Percentiles rank a stretch among this genome's conserved stretches.
Evolutionary conservation across 805 yeast species (phyloP).

Genomic region (Candida boidinii): DNA sequence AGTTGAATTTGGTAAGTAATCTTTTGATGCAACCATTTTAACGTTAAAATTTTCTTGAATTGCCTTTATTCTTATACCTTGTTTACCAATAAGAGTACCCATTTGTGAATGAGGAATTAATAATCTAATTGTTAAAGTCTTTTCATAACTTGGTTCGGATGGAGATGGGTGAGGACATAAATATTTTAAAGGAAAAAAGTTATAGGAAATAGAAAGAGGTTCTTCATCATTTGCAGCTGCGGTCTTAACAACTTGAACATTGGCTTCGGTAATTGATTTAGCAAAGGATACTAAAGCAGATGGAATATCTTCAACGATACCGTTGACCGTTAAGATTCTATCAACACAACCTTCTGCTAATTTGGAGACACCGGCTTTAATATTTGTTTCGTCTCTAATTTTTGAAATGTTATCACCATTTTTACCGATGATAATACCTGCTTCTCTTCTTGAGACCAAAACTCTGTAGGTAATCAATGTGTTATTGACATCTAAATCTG

Average conservation of each 20-base stretch:
- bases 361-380: slow-evolving; percentile 82
- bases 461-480: slow-evolving; percentile 37
- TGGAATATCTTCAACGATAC: slow-evolving; percentile 61
- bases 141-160: slow-evolving; percentile 42
- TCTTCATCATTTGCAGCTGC: slow-evolving; percentile 20
- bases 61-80: slow-evolving; percentile 71
- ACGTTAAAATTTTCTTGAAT: slow-evolving; percentile 63
- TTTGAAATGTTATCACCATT: slow-evolving; percentile 72
- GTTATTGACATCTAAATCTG: slow-evolving; percentile 19
- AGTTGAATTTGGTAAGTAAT: slow-evolving; percentile 69
- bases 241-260: slow-evolving; percentile 15
- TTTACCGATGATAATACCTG: slow-evolving; percentile 85
- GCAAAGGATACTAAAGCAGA: slow-evolving; percentile 66
- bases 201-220: slow-evolving; percentile 29
- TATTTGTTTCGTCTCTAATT: slow-evolving; percentile 64
- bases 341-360: slow-evolving; percentile 75
- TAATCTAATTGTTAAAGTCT: slow-evolving; percentile 53
- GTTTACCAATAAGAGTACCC: slow-evolving; percentile 84
- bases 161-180: slow-evolving; percentile 43
- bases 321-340: slow-evolving; percentile 72
- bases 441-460: slow-evolving; percentile 75
- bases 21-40: slow-evolving; percentile 82
- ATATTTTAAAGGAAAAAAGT: slow-evolving; percentile 52
- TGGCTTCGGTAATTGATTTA: slow-evolving; percentile 45
- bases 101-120: slow-evolving; percentile 77